phyloP scores from a whole-genome alignment of 331 rosid species.

The Pyrus hybrid region DNA sequence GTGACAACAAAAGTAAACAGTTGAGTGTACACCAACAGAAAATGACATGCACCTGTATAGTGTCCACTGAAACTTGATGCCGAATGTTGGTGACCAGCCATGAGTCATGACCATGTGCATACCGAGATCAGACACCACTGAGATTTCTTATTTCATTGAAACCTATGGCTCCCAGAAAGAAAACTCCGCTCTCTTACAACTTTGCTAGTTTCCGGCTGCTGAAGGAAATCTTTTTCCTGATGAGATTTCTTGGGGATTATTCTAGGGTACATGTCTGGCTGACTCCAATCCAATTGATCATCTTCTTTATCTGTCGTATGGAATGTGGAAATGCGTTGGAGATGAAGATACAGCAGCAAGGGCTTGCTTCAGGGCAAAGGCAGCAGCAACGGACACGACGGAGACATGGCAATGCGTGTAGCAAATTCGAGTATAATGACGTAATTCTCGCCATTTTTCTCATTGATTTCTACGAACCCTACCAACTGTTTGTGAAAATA shows the following conservation, averaged over 20 bases:
- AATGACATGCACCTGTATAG: background rate
- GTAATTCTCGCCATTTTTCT: slow-evolving; percentile 32
- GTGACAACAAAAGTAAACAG: no score
- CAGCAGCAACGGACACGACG: slow-evolving; percentile 10
- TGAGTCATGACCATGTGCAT: background rate
- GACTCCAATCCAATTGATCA: slow-evolving; percentile 18
- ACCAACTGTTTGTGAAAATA: slow-evolving; percentile 31
- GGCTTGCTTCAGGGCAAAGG: slow-evolving; percentile 20
- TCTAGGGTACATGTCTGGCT: slow-evolving; percentile 20
- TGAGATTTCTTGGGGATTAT: slow-evolving; percentile 25
- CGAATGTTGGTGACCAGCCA: background rate
- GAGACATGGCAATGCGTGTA: background rate
- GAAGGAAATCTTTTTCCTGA: slow-evolving; percentile 33
- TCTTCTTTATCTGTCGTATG: slow-evolving; percentile 17
- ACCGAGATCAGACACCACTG: background rate
- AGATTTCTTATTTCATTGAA: background rate
- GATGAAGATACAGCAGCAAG: slow-evolving; percentile 2
- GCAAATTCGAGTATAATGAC: slow-evolving; percentile 18
- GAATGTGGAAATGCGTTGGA: slow-evolving; percentile 11
- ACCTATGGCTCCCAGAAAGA: background rate
- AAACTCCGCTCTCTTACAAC: slow-evolving; percentile 44
- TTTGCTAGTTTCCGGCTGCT: slow-evolving; percentile 55
- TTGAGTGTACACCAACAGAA: no score
- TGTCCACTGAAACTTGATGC: background rate
- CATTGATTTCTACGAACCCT: background rate